A percentile compares a stretch with the other conserved stretches of the same genome.
These are phyloP conservation scores for Aspergillus ibericus DNA, from an alignment of 2,329 filamentous ascomycete species.

Conservation along the genomic window DNA sequence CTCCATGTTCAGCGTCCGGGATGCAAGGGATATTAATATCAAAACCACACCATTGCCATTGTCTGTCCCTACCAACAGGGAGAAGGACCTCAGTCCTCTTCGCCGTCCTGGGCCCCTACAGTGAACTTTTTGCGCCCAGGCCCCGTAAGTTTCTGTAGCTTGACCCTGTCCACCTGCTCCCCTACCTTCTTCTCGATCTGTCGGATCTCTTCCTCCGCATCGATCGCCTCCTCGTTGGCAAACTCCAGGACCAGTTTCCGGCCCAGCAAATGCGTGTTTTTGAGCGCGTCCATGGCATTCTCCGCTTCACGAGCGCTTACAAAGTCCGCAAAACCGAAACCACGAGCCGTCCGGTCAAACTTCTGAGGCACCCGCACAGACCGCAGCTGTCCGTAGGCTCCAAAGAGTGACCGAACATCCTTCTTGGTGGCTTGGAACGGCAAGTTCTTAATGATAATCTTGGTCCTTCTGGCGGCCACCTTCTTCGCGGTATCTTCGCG, in stretches of 20 bases:
- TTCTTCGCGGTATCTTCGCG: conserved; percentile 84
- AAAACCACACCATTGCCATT: conserved; percentile 23
- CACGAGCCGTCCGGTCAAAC: conserved; percentile 82
- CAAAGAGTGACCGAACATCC: conserved; percentile 81
- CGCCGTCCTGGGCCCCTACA: conserved; percentile 69
- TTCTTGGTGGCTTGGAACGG: conserved; percentile 95
- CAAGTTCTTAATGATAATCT: conserved; percentile 97
- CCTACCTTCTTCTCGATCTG: conserved; percentile 97
- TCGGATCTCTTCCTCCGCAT: conserved; percentile 92
- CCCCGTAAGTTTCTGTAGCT: conserved; percentile 82
- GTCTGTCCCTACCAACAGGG: conserved; percentile 33
- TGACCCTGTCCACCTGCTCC: conserved; percentile 85
- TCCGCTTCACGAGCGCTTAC: conserved; percentile 84
- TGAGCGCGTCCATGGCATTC: conserved; percentile 86
- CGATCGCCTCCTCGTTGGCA: conserved; percentile 81
- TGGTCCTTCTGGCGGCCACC: conserved; percentile 72
- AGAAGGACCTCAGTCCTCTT: conserved; percentile 48
- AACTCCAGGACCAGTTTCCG: conserved; percentile 88
- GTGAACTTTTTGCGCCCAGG: conserved; percentile 83
- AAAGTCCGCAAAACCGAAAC: conserved; percentile 97
- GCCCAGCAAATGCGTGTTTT: conserved; percentile 89
- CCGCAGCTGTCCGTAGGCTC: conserved; percentile 86
- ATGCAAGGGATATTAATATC: conserved; percentile 36
- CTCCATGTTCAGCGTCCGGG: conserved; percentile 19
- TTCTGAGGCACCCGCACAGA: conserved; percentile 94